These are phyloP conservation scores for Trichoderma sp. DNA, from an alignment of 2,329 filamentous ascomycete genomes.

Conservation along the genomic window DNA sequence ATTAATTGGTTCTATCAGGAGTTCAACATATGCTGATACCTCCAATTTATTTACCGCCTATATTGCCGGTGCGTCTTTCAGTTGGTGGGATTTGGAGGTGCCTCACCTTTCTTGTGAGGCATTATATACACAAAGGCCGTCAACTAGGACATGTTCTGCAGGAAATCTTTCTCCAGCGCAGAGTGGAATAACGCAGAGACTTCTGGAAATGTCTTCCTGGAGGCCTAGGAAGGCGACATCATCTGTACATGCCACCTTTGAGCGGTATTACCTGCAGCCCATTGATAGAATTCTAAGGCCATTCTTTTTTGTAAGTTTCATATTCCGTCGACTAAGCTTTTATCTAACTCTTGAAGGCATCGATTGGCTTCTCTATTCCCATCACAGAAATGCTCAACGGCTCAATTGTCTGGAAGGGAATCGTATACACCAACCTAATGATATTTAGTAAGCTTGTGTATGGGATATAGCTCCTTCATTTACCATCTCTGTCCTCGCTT, in stretches of 20 bases:
- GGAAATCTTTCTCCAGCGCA: background rate
- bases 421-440: conserved; percentile 76
- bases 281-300: conserved; percentile 63
- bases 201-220: background rate
- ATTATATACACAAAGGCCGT: background rate
- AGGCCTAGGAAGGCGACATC: conserved; percentile 40
- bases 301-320: conserved; percentile 65
- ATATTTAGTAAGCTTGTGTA: conserved; percentile 61
- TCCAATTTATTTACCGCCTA: conserved; percentile 67
- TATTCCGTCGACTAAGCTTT: background rate
- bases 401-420: conserved; percentile 69
- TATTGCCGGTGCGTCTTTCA: conserved; percentile 60
- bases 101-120: conserved; percentile 32
- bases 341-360: conserved; percentile 38
- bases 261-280: conserved; percentile 43
- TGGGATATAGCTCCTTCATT: conserved; percentile 59
- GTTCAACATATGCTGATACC: conserved; percentile 62
- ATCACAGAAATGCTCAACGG: conserved; percentile 70
- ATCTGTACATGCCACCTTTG: conserved; percentile 6
- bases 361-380: conserved; percentile 78
- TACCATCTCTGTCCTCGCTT: background rate
- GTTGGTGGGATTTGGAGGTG: conserved; percentile 60
- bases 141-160: background rate
- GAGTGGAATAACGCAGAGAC: background rate
- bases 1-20: conserved; percentile 54